Evolutionary conservation across 1,284 basidiomycete genomes (phyloP).

Genomic region (Afroboletus lepidellus): DNA sequence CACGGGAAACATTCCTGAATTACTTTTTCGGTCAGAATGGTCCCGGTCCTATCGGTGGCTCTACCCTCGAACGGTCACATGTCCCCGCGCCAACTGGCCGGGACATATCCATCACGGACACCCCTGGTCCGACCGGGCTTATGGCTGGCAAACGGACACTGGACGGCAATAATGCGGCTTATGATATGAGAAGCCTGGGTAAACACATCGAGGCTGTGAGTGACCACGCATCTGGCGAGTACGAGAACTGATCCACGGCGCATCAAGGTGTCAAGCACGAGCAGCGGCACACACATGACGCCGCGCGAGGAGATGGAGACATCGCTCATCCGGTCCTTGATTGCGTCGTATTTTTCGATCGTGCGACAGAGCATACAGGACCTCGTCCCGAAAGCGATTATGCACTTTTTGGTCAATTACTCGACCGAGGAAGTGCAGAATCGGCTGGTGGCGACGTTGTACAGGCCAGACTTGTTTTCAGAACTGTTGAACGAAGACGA

Average conservation of each 20-base stretch:
- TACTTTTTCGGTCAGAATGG: conserved; percentile 93
- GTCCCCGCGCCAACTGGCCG: conserved; percentile 51
- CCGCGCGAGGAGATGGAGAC: conserved; percentile 96
- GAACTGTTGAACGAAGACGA: conserved; percentile 97
- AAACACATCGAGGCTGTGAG: conserved; percentile 92
- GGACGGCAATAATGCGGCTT: conserved; percentile 84
- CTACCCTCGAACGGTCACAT: conserved; percentile 42
- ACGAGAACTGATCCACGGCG: conserved; percentile 8
- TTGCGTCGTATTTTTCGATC: conserved; percentile 95
- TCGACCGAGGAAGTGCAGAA: conserved; percentile 97
- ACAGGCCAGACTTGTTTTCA: conserved; percentile 91
- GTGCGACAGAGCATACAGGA: conserved; percentile 97
- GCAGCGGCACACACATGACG: conserved; percentile 57
- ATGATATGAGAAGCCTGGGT: conserved; percentile 98
- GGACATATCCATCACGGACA: conserved; percentile 56
- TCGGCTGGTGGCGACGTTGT: conserved; percentile 86
- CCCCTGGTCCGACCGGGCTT: conserved; percentile 51
- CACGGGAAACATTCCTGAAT: conserved; percentile 89
- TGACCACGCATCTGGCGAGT: conserved; percentile 21
- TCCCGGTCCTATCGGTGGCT: conserved; percentile 59
- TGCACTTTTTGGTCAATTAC: conserved; percentile 95
- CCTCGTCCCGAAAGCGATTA: conserved; percentile 94
- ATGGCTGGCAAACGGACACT: conserved; percentile 64
- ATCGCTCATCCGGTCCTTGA: conserved; percentile 89
- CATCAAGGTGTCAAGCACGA: conserved; percentile 36